A percentile compares a stretch with the other conserved stretches of the same genome.
These are phyloP conservation scores for Bipolaris zeicola DNA, from an alignment of 2,329 filamentous ascomycete genomes.

Conservation along the genomic window DNA sequence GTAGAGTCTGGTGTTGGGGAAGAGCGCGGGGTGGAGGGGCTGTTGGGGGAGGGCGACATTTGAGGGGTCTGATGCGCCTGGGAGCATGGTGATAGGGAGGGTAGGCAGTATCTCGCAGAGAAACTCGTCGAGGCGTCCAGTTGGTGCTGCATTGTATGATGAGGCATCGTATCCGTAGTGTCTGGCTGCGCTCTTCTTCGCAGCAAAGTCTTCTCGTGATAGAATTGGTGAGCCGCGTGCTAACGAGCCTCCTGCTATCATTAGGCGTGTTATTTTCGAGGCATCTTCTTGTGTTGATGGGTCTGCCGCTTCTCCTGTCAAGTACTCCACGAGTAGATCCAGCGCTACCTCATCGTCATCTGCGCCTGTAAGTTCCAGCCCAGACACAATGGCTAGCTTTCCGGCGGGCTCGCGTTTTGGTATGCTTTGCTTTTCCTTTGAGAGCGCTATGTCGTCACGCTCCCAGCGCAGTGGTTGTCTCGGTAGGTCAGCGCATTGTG, in stretches of 20 bases:
- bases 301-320: conserved; percentile 79
- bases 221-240: conserved; percentile 55
- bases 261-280: conserved; percentile 76
- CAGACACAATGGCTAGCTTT: conserved; percentile 89
- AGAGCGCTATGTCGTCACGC: conserved; percentile 58
- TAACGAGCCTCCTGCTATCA: conserved; percentile 92
- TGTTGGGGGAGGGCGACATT: conserved; percentile 92
- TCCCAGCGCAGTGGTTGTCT: conserved; percentile 83
- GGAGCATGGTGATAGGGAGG: conserved; percentile 86
- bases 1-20: conserved; percentile 76
- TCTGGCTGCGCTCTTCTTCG: conserved; percentile 62
- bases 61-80: conserved; percentile 83
- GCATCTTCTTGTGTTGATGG: conserved; percentile 63
- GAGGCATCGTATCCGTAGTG: conserved; percentile 95
- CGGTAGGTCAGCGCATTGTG: conserved; percentile 85
- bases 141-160: conserved; percentile 84
- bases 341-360: conserved; percentile 76
- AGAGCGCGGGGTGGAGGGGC: conserved; percentile 89
- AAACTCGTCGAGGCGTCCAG: conserved; percentile 82
- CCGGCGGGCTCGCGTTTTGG: conserved; percentile 56
- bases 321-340: conserved; percentile 80
- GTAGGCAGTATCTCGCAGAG: conserved; percentile 80
- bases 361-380: conserved; percentile 79
- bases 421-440: conserved; percentile 44
- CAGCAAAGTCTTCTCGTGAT: conserved; percentile 53